Evolutionary conservation across 2,329 filamentous ascomycete species (phyloP).

Genomic region (Zymoseptoria crescenta): DNA sequence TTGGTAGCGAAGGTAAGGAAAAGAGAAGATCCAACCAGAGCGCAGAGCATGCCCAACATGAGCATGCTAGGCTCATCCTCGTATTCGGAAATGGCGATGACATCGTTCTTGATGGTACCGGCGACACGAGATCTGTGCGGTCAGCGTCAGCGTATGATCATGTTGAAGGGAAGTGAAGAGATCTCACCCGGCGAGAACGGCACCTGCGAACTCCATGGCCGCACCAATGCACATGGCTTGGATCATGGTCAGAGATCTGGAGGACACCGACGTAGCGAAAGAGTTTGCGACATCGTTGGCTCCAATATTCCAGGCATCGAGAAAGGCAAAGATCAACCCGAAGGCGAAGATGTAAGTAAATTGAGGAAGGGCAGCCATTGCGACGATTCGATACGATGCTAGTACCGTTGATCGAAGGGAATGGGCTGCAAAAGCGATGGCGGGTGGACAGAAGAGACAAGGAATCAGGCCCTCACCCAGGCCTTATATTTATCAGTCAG

Average conservation of each 20-base stretch:
- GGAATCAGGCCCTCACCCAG: neutral
- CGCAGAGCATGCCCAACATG: constrained; percentile 48
- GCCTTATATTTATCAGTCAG: neutral
- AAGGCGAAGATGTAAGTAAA: constrained; percentile 56
- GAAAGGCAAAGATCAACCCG: constrained; percentile 54
- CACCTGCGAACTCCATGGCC: constrained; percentile 45
- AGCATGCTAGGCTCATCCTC: constrained; percentile 40
- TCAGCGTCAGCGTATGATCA: constrained; percentile 4
- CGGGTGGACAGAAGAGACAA: neutral
- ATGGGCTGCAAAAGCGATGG: neutral
- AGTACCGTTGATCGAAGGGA: neutral
- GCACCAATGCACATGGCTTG: constrained; percentile 43
- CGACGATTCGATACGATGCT: neutral
- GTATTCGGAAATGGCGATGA: constrained; percentile 41
- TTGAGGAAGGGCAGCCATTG: constrained; percentile 39
- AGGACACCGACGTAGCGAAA: constrained; percentile 45
- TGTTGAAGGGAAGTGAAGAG: constrained; percentile 16
- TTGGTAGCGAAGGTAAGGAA: constrained; percentile 48
- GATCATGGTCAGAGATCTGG: constrained; percentile 43
- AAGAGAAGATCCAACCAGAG: constrained; percentile 44
- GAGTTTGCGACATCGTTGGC: constrained; percentile 47
- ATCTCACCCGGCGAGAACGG: constrained; percentile 34
- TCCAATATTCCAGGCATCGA: constrained; percentile 59
- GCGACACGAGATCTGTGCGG: constrained; percentile 29
- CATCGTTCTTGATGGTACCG: constrained; percentile 43